Base-by-base conservation (phyloP, 1,284 basidiomycete species). In the Retiboletus fuscus region DNA sequence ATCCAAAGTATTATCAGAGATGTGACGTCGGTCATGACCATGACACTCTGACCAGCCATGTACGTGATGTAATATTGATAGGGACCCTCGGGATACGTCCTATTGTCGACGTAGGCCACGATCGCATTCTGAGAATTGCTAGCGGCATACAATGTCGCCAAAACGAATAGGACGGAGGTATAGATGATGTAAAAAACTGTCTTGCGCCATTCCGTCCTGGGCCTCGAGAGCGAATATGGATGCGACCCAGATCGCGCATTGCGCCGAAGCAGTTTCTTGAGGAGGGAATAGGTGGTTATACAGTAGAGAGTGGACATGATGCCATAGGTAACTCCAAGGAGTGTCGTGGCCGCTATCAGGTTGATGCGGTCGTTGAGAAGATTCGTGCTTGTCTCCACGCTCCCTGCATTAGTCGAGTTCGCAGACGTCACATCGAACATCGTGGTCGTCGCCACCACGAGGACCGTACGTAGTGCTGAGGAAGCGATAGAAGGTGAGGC, bases 81-180 rank as follows among this genome's bases (percentile, higher is more conserved):
- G 12, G 83, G 81, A 13, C 83, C 83, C n/a, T 77, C 81, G 2
- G 80, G 78, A 66, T 74, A 82, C 49, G 76, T 64, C 66, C 83
- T 78, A 64, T 84, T 79, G n/a, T 84, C 76, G 62, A 85, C 77
- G 68, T 78, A 84, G 58, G 73, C 77, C 15, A 81, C 66, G 61
- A 82, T 75, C 15, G 77, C 69, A 7, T 74, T 71, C 39, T 77
- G 75, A 47, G 79, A 76, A 67, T 79, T 80, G 47, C 78, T 73
- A 26, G 75, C 77, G 18, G 78, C 78, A 66, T 77, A 83, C 43
- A 83, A 34, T 18, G 79, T 82, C 47, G 69, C 81, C 20, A 82
- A 64, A 34, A 76, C 61, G 64, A 84, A 84, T 30, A 84, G 41
- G 65, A 76, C 46, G n/a, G 73, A 67, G 24, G 78, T 79, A 64